A percentile compares a stretch with the other conserved stretches of the same genome.
Evolutionary conservation across 1,284 basidiomycete genomes (phyloP).

Genomic region (Malassezia sp.): DNA sequence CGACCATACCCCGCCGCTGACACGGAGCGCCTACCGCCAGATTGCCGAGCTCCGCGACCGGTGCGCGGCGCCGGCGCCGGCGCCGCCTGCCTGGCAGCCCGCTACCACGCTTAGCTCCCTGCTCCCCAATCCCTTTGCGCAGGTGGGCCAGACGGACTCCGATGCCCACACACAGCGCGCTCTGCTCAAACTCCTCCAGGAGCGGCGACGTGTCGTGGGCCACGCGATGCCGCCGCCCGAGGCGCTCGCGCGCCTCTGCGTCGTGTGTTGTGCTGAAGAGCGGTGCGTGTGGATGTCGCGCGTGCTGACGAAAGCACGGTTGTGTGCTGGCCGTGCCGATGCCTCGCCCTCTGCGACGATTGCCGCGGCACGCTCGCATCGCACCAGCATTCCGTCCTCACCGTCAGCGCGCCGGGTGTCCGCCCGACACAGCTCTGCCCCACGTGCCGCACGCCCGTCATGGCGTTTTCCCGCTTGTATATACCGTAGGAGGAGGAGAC

Average conservation of each 20-base stretch:
- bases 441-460: conserved; percentile 32
- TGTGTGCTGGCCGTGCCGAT: conserved; percentile 44
- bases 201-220: not conserved
- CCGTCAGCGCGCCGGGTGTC: not conserved
- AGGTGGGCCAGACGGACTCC: not conserved
- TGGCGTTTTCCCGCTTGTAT: conserved; percentile 30
- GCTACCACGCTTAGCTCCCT: not conserved
- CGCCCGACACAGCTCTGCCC: conserved; percentile 24
- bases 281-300: too few relatives aligned
- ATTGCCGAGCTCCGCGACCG: conserved; percentile 3
- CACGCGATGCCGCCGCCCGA: too few relatives aligned
- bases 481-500: conserved; percentile 27
- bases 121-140: not conserved
- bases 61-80: conserved; percentile 2
- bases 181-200: conserved; percentile 1
- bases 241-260: conserved; percentile 20
- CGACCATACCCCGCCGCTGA: conserved; percentile 19
- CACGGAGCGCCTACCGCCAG: conserved; percentile 18
- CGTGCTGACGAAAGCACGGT: too few relatives aligned
- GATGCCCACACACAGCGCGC: conserved; percentile 4
- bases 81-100: conserved; percentile 17
- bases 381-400: conserved; percentile 4
- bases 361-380: conserved; percentile 36
- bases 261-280: conserved; percentile 23
- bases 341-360: conserved; percentile 38